Evolutionary conservation across 805 yeast species (phyloP), one percentile per base, ranked within the genome.

Genomic region (Nakazawaea sp.): DNA sequence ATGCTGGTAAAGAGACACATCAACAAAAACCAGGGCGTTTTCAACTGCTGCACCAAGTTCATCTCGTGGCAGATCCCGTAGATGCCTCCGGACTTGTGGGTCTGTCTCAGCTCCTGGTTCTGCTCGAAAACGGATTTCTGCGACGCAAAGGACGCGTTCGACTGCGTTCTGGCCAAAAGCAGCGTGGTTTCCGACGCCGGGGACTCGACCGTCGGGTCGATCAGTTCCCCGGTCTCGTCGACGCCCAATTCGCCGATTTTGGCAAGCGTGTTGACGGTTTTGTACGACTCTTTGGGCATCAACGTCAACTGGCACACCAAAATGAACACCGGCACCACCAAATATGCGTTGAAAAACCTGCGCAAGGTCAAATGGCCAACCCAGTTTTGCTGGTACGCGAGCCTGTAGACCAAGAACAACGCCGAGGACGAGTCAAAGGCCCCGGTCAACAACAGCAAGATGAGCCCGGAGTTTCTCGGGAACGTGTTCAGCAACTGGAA

Each of bases 391-490:
- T 74, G 77, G 57, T 83, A 88, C 10, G 72, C 50, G 13, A 87
- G 43, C 48, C 95, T 64, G 62, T 88, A 90, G 9, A 73, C 48
- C 47, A 87, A 64, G 52, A 89, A 89, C 32, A 89, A 69, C 0
- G 95, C 96, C n/a, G 94, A 78, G 2, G 95, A 84, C 0, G 95
- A 71, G 57, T 90, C 97, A 53, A 89, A 88, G 0, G 96, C 88
- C n/a, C 97, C 97, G 0, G 96, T 86, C 35, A 89, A 61, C 13
- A 86, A 58, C 0, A 96, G 95, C 46, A 88, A 61, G 16, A 88
- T 68, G 32, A 84, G 69, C 0, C 96, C 96, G 4, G 95, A 81
- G 49, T 74, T 75, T 29, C 73, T 72, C 2, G 96, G 96, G 59
- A 88, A 85, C 19, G 84, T 72, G 54, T 88, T 89, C 5, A 96